Evolutionary conservation across 768 basidiomycete genomes (phyloP).

Genomic region (Inosperma sp.): DNA sequence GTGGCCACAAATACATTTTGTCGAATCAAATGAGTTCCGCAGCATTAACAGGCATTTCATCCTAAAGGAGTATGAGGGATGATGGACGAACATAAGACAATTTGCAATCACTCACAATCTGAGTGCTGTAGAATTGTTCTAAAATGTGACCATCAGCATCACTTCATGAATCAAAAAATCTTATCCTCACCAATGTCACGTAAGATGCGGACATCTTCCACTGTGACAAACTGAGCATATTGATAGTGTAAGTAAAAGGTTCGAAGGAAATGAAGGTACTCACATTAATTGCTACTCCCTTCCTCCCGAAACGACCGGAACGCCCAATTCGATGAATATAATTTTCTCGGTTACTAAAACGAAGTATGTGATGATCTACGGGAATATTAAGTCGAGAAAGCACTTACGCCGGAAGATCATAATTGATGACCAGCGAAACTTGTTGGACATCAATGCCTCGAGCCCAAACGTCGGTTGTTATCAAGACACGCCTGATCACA

Average conservation of each 20-base stretch:
- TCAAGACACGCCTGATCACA: conserved; percentile 75
- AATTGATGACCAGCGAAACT: conserved; percentile 96
- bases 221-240: conserved; percentile 82
- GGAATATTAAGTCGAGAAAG: conserved; percentile 8
- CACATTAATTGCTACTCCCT: conserved; percentile 99
- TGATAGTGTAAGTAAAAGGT: conserved; percentile 18
- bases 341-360: conserved; percentile 86
- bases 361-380: conserved; percentile 2
- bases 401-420: conserved; percentile 87
- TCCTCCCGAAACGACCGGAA: conserved; percentile 96
- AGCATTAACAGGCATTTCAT: conserved; percentile 99
- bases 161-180: conserved; percentile 1
- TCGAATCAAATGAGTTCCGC: conserved; percentile 90
- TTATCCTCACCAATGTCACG: conserved; percentile 83
- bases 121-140: conserved; percentile 97
- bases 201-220: conserved; percentile 93
- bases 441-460: conserved; percentile 98
- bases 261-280: conserved; percentile 6
- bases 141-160: conserved; percentile 11
- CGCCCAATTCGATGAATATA: conserved; percentile 99
- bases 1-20: no score
- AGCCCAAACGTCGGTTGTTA: conserved; percentile 96
- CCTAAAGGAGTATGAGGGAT: conserved; percentile 44
- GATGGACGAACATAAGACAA: conserved; percentile 5
- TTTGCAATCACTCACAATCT: conserved; percentile 59